Evolutionary conservation across 805 yeast genomes (phyloP), one percentile per base, ranked within the genome.

Genomic region (Ogataea sp.): DNA sequence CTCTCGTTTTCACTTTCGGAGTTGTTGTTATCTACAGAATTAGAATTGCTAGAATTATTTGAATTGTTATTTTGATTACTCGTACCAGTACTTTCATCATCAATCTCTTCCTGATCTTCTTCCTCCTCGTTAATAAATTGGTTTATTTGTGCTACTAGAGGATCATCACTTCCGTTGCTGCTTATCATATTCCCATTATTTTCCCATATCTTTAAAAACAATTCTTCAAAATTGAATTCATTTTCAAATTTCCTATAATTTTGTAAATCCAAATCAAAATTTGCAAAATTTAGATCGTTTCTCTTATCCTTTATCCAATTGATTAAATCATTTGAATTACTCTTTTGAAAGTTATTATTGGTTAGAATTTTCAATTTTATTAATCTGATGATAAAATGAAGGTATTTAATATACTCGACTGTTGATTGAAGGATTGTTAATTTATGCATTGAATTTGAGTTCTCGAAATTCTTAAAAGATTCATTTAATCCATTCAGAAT

Each of bases 381-480:
- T 42, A 72, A 58, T 41, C 69, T 65, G 17, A 80, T 67, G 10
- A 78, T 69, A 40, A 70, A 66, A 55, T 83, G 88, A 36, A 84
- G 65, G 51, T 83, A 81, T 44, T 76, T 68, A 45, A 85, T 79
- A 53, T 85, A 84, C 52, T 83, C 89, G 20, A 85, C 94, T 0
- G 90, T 77, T n/a, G 85, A 79, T 56, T 84, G 88, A 32, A 85
- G 62, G 23, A 85, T 82, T 3, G 88, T 84, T 44, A 85, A 69
- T 59, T 85, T 85, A 61, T 84, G 86, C 78, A 85, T 80, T 46
- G 51, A 48, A 37, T 48, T 56, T 31, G 57, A 53, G 37, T 49
- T 53, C 32, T 58, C 63, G 32, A 62, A 56, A 32, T 47, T 53
- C 7, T 29, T 32, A 21, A 18, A 8, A 31, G 53, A 47, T 29